Percentiles rank a stretch among this genome's conserved stretches.
These are phyloP conservation scores for Crithidia fasciculata DNA, from an alignment of 208 protist species.

Conservation along the genomic window DNA sequence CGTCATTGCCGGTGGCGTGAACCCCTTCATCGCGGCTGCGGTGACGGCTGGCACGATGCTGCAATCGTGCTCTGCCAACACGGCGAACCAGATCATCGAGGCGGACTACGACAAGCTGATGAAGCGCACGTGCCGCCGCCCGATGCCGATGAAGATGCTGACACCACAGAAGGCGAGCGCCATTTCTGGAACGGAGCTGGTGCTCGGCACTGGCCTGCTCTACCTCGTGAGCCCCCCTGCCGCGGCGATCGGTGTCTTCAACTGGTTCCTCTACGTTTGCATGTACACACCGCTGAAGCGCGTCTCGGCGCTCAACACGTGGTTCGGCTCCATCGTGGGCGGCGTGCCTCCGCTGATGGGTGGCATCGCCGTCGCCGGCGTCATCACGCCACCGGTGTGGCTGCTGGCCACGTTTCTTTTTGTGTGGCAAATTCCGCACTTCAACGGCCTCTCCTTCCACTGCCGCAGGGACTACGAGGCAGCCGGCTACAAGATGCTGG, in stretches of 20 bases:
- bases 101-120: constrained; percentile 81
- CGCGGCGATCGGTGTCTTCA: constrained; percentile 71
- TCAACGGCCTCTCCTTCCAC: constrained; percentile 89
- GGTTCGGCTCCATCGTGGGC: constrained; percentile 92
- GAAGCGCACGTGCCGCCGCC: constrained; percentile 90
- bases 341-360: constrained; percentile 92
- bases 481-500: constrained; percentile 92
- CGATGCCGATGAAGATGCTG: constrained; percentile 80
- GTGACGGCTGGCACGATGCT: constrained; percentile 78
- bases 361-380: constrained; percentile 64
- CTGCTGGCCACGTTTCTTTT: constrained; percentile 83
- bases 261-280: constrained; percentile 88
- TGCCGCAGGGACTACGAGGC: constrained; percentile 90
- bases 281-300: constrained; percentile 93
- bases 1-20: constrained; percentile 70
- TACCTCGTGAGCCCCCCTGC: constrained; percentile 61
- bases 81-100: constrained; percentile 90
- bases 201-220: constrained; percentile 73
- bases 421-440: constrained; percentile 94
- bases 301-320: constrained; percentile 86
- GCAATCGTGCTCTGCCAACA: constrained; percentile 89
- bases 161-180: constrained; percentile 41
- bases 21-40: constrained; percentile 46
- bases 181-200: constrained; percentile 59
- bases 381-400: constrained; percentile 56